Base-by-base conservation (phyloP, 345 rosid genomes). In the Lumnitzera littorea region DNA sequence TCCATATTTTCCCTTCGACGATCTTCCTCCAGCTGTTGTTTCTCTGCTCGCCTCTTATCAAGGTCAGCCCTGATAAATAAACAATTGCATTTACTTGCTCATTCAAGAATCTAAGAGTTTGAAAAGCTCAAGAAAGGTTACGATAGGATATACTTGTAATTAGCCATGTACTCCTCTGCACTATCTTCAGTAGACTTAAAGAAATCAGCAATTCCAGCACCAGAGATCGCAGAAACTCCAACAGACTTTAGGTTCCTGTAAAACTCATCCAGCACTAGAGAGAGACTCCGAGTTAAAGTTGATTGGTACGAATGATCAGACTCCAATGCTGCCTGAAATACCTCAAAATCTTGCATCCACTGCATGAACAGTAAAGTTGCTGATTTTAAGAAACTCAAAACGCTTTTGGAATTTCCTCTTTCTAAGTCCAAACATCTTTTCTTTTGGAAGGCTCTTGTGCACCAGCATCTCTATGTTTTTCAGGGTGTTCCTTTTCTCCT, bases 211-310 rank as follows among this genome's bases (percentile, higher is more conserved):
- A 68, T 62, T 48, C 72, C 72, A 51, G 61, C 53, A 27, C 72
- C 72, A 56, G 67, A 62, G 20, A 62, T 63, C 23, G 72, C 72
- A n/a, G 72, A 68, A 52, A 62, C 72, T 56, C 72, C 72, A 46
- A 57, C 72, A 24, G 72, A 62, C 43, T 51, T 62, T 65, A 68
- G 50, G 62, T 68, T 68, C 55, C 62, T 62, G 14, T 68, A 68
- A 57, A 68, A 68, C 59, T 68, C 72, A 53, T 68, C 72, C 63
- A 68, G 59, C 67, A 68, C 72, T 14, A 68, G 62, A 48, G 67
- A 68, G 12, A 68, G 58, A 46, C 67, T 68, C 46, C 72, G 67
- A 7, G 67, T 62, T 52, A 68, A 51, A 6, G 67, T 68, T 16
- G 72, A 68, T 17, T 63, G 57, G 55, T 62, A 68, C 0, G 72